Evolutionary conservation across 805 yeast genomes (phyloP), one percentile per base, ranked within the genome.

Genomic region (Kodamaea sagamina): DNA sequence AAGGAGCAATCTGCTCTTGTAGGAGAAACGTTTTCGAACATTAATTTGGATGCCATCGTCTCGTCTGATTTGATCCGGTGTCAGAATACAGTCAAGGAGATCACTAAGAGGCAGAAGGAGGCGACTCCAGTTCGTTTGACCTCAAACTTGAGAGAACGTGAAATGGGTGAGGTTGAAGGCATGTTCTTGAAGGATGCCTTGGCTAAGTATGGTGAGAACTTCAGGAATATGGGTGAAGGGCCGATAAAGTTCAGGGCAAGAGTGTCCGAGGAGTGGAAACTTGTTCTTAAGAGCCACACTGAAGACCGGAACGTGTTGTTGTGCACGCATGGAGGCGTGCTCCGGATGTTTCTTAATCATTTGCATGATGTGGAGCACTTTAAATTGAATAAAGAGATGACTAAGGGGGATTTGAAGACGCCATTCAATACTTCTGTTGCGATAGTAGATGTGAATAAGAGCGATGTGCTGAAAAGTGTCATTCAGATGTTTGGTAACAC

Each of bases 251-350:
- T 86, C 43, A 53, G 74, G 21, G 57, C 47, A 1, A 68, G 95
- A 44, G 67, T 87, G 4, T 62, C 64, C 6, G 42, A 52, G 4
- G 79, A 73, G 39, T 74, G 84, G 68, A 60, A 68, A 16, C 40
- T 46, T 1, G 62, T 78, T 0, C 57, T 80, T 3, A 63, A 68
- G 7, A 67, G 65, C 19, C 62, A 50, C 0, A 54, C 63, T 1
- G 61, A 61, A 17, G 57, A 62, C 43, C 63, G 62, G 39, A 86
- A 85, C 52, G 73, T 84, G 2, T 67, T 82, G 10, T 46, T 86
- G 15, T 78, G 88, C 44, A 79, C 89, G 10, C 96, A 88, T 59
- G 96, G 96, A 15, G 95, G 95, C 6, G 84, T 85, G 1, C 81
- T 88, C 12, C 76, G 87, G 36, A 75, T 80, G 21, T 72, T 82